A percentile compares a stretch with the other conserved stretches of the same genome.
Evolutionary conservation across 2,329 filamentous ascomycete species (phyloP).

Genomic region (Ophiostoma sp.): DNA sequence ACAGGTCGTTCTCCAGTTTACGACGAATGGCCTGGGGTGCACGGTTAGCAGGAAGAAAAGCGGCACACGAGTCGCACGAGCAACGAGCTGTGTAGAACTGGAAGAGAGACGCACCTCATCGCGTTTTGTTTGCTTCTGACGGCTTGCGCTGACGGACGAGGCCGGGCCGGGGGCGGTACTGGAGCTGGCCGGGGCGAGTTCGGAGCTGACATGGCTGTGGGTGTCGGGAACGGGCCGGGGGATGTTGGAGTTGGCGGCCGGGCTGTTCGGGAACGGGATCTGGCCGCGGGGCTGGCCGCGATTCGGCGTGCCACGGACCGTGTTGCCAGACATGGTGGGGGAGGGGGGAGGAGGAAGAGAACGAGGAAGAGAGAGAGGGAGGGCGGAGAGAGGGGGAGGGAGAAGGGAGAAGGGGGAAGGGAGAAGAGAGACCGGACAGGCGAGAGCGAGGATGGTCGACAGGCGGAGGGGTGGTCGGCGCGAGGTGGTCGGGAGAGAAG

Average conservation of each 20-base stretch:
- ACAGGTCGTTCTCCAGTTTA: conserved; percentile 96
- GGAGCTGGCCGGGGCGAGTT: conserved; percentile 1
- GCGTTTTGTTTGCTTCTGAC: conserved; percentile 93
- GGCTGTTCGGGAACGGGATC: conserved; percentile 58
- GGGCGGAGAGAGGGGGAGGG: conserved; percentile 6
- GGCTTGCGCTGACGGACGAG: conserved; percentile 82
- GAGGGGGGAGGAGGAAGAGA: neutral
- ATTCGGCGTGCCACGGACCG: conserved; percentile 64
- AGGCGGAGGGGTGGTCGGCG: neutral
- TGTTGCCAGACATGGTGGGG: conserved; percentile 51
- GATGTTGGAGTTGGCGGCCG: conserved; percentile 55
- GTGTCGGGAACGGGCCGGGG: conserved; percentile 65
- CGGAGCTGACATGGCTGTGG: conserved; percentile 23
- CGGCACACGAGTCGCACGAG: too few species aligned
- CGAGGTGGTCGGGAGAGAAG: conserved; percentile 3
- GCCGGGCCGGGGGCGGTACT: conserved; percentile 45
- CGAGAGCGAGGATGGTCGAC: conserved; percentile 5
- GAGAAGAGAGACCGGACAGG: neutral
- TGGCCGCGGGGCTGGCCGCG: conserved; percentile 54
- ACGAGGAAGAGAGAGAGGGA: conserved; percentile 7
- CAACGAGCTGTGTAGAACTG: neutral
- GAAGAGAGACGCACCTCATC: conserved; percentile 72
- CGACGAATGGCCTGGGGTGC: conserved; percentile 75
- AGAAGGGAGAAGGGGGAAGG: conserved; percentile 5
- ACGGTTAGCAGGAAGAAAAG: conserved; percentile 32